Conservation (phyloP, 805 yeast species). For the Teunomyces pallodes region DNA sequence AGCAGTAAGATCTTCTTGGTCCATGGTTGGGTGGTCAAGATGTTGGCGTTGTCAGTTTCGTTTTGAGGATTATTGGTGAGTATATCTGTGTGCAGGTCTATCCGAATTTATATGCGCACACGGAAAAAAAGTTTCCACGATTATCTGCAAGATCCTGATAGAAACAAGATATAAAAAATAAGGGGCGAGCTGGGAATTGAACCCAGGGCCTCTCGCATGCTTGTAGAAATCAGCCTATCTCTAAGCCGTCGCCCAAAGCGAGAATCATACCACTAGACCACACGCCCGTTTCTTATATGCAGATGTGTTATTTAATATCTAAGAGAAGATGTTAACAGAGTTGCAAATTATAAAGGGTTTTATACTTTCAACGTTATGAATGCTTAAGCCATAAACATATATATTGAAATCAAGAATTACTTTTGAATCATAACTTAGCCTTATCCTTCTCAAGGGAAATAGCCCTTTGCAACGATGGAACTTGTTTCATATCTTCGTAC, state of each 20-base stretch:
- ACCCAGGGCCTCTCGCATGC: conserved; percentile 62
- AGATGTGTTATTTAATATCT: not conserved
- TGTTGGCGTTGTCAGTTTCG: not conserved
- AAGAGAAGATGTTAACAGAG: not conserved
- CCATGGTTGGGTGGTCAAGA: conserved; percentile 23
- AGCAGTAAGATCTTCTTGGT: conserved; percentile 50
- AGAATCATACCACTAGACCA: conserved; percentile 36
- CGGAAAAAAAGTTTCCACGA: no score
- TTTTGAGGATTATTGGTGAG: not conserved
- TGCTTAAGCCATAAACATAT: no score
- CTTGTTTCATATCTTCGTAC: not conserved
- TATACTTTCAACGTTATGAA: not conserved
- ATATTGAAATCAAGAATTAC: not conserved
- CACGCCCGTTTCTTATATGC: conserved; percentile 18
- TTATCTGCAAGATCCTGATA: no score
- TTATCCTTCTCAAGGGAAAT: not conserved
- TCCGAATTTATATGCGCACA: no score
- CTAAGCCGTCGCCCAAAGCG: conserved; percentile 23
- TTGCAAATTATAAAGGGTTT: not conserved
- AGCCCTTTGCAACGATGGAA: not conserved
- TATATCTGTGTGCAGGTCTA: not conserved
- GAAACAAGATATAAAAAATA: conserved; percentile 1
- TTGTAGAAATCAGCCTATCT: conserved; percentile 7
- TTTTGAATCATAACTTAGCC: not conserved
- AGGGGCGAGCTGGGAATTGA: conserved; percentile 55